Base-by-base conservation (phyloP, 805 yeast genomes). In the Cyberlindnera sargentensis region DNA sequence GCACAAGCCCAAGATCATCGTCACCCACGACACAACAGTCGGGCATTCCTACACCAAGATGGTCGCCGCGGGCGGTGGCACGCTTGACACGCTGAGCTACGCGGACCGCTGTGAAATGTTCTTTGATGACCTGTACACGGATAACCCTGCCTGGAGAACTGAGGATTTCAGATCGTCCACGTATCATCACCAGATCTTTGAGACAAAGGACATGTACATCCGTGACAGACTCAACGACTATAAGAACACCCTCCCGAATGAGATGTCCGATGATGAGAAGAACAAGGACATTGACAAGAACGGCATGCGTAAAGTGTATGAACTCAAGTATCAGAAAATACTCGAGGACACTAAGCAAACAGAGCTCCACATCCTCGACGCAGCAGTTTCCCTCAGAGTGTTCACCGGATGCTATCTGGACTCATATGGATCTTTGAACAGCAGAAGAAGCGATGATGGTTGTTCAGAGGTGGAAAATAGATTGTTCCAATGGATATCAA, bases 401-500 rank as follows among this genome's bases (percentile, higher is more conserved):
- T 61, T 50, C 40, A 51, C 56, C 9, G 55, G 57, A 5, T 61
- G 65, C 40, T 61, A 45, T 39, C 39, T 60, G 25, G 53, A 53
- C 30, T 53, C 52, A 27, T 48, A 34, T 31, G 53, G 53, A 11
- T 31, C 36, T 1, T 40, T 41, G 36, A 37, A 45, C 30, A 11
- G 29, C 8, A 23, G 33, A 8, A 11, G 33, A 8, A 46, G 44
- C 23, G 48, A 49, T 8, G 9, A 34, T 10, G 47, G 45, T 24
- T 67, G 70, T 4, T 24, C 47, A 3, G 61, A 58, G 39, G 43
- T 63, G 2, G 70, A 68, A 42, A 30, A 46, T 1, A 55, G 65
- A 34, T 44, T 66, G 6, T 67, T 64, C 45, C 72, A 71, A 2
- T 70, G 67, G 61, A 40, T 68, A 34, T 51, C 60, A 8, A 41